Percentiles rank a stretch among this genome's conserved stretches.
These are phyloP conservation scores for Diutina sp. DNA, from an alignment of 1,139 yeast species.

Conservation along the genomic window DNA sequence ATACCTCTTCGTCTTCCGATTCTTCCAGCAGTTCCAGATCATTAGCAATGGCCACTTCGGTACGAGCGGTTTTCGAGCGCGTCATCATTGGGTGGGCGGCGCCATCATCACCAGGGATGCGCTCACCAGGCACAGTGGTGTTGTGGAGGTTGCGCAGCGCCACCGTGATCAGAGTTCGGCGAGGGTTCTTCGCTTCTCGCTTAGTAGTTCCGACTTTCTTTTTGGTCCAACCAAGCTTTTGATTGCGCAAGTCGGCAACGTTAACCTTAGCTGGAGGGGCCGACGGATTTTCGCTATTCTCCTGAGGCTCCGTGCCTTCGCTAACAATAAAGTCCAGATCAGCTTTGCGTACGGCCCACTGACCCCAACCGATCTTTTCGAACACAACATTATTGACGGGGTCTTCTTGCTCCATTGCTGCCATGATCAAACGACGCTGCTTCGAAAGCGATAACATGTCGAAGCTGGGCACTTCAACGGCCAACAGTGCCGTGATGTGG, in stretches of 20 bases:
- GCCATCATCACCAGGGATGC: neutral
- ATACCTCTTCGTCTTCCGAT: conserved; percentile 15
- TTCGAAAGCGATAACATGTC: conserved; percentile 73
- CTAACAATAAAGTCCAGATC: conserved; percentile 37
- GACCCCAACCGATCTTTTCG: conserved; percentile 97
- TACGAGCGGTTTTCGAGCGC: neutral
- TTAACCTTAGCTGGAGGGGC: neutral
- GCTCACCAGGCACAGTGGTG: conserved; percentile 30
- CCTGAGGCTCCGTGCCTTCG: conserved; percentile 11
- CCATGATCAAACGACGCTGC: conserved; percentile 81
- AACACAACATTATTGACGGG: conserved; percentile 51
- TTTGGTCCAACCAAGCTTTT: conserved; percentile 33
- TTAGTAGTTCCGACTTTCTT: conserved; percentile 7
- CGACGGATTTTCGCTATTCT: neutral
- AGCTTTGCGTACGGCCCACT: conserved; percentile 74
- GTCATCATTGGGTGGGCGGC: neutral
- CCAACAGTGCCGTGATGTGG: conserved; percentile 71
- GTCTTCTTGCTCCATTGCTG: conserved; percentile 65
- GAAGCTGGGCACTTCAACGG: conserved; percentile 67
- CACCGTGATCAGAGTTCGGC: conserved; percentile 48
- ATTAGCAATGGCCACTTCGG: conserved; percentile 6
- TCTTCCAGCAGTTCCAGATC: conserved; percentile 34
- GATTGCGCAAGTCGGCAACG: conserved; percentile 2
- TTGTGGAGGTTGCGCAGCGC: conserved; percentile 32
- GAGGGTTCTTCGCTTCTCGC: conserved; percentile 8